Conservation (phyloP, 148 eudicot species). For the Fagopyrum esculentum region DNA sequence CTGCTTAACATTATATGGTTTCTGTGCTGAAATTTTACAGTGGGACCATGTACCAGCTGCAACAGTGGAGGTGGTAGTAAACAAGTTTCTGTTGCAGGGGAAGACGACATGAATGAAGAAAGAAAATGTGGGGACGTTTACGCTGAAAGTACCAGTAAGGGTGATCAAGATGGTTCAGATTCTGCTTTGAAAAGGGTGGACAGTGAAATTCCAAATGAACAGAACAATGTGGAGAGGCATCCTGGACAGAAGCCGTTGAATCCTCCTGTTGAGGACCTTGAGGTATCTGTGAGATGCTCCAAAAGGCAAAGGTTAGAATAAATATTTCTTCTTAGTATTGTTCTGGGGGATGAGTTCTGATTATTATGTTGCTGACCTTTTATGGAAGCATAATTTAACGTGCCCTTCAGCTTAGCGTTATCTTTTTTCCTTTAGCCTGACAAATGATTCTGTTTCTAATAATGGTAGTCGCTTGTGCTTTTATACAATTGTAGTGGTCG, state of each 20-base stretch:
- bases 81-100: constrained; percentile 14
- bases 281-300: neutral
- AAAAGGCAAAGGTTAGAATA: constrained; percentile 3
- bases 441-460: neutral
- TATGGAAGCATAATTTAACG: neutral
- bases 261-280: neutral
- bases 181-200: neutral
- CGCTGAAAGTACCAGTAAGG: constrained; percentile 12
- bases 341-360: constrained; percentile 10
- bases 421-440: neutral
- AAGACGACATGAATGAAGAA: constrained; percentile 13
- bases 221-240: constrained; percentile 7
- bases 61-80: constrained; percentile 15
- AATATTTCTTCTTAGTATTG: neutral
- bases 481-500: neutral
- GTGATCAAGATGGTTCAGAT: constrained; percentile 10
- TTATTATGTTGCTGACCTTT: neutral
- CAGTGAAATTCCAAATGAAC: neutral
- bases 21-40: constrained; percentile 15
- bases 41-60: constrained; percentile 7
- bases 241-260: constrained; percentile 9
- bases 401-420: neutral
- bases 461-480: neutral
- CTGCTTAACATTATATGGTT: constrained; percentile 1
- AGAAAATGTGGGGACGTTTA: constrained; percentile 14